phyloP scores from a whole-genome alignment of 2,329 filamentous ascomycete species.

The Fusarium austroafricanum region DNA sequence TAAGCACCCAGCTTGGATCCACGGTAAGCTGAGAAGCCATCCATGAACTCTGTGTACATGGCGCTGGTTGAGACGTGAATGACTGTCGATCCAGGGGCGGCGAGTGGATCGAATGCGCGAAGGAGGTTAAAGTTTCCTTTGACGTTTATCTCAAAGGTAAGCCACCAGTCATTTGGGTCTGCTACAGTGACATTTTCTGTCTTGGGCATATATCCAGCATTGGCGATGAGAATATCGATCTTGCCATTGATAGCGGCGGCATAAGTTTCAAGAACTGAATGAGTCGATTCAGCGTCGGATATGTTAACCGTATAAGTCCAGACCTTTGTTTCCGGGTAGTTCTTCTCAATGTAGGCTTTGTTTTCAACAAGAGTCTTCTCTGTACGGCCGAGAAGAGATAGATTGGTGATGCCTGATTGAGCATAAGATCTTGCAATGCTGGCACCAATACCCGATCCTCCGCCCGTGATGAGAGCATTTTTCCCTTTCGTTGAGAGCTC shows the following conservation, averaged over 20 bases:
- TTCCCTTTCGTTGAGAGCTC: constrained; percentile 53
- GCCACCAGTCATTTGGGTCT: constrained; percentile 43
- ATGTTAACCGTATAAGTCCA: constrained; percentile 50
- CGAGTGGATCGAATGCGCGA: constrained; percentile 43
- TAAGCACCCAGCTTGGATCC: constrained; percentile 56
- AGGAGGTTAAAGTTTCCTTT: constrained; percentile 48
- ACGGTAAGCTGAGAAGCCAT: constrained; percentile 53
- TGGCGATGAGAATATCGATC: constrained; percentile 53
- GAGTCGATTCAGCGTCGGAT: constrained; percentile 39
- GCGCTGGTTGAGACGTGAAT: constrained; percentile 41
- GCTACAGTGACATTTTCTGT: constrained; percentile 22
- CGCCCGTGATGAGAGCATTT: constrained; percentile 73
- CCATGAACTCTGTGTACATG: constrained; percentile 42
- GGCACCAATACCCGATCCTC: constrained; percentile 71
- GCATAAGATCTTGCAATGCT: constrained; percentile 69
- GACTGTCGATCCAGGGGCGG: constrained; percentile 43
- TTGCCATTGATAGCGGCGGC: constrained; percentile 44
- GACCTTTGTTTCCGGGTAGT: constrained; percentile 65
- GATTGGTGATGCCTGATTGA: constrained; percentile 52
- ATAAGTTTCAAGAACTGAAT: constrained; percentile 31
- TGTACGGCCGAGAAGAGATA: constrained; percentile 57
- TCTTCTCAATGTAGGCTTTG: constrained; percentile 52
- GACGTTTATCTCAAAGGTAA: constrained; percentile 46
- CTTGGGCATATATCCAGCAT: constrained; percentile 46
- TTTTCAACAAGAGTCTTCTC: constrained; percentile 47